These are phyloP conservation scores for Medicago arabica DNA, from an alignment of 306 rosid species.

Conservation along the genomic window DNA sequence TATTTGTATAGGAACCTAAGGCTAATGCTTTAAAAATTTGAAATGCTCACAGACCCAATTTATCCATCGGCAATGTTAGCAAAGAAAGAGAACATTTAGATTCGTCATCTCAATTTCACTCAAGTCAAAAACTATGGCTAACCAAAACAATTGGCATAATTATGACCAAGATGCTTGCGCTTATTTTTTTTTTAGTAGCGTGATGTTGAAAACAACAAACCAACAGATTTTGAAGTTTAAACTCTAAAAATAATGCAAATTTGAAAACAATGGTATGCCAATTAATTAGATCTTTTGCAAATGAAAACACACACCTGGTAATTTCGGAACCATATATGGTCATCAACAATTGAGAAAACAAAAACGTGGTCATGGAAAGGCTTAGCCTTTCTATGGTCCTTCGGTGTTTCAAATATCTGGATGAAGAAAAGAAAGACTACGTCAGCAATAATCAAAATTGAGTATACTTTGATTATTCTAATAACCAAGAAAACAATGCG, in stretches of 20 bases:
- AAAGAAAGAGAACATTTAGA: too few relatives aligned
- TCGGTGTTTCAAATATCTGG: constrained; percentile 92
- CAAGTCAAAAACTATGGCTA: too few relatives aligned
- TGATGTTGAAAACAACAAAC: not conserved
- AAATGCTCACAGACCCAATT: not conserved
- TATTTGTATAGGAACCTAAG: too few relatives aligned
- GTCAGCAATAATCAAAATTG: constrained; percentile 38
- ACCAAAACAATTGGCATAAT: too few relatives aligned
- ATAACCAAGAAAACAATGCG: not conserved
- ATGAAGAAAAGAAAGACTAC: constrained; percentile 9
- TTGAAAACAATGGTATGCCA: constrained; percentile 5
- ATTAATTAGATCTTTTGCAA: constrained; percentile 30
- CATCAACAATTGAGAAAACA: constrained; percentile 95
- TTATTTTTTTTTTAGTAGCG: not conserved
- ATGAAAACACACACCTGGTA: constrained; percentile 76
- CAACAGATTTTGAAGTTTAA: not conserved
- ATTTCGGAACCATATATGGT: constrained; percentile 96
- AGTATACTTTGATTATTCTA: not conserved
- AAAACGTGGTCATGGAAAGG: constrained; percentile 94
- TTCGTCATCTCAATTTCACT: too few relatives aligned
- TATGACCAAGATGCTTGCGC: not conserved
- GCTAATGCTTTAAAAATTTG: too few relatives aligned
- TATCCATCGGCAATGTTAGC: not conserved
- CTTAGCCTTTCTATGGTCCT: constrained; percentile 81
- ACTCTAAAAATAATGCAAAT: not conserved